phyloP scores from a whole-genome alignment of 163 green algal genomes.

The Scenedesmus sp. region DNA sequence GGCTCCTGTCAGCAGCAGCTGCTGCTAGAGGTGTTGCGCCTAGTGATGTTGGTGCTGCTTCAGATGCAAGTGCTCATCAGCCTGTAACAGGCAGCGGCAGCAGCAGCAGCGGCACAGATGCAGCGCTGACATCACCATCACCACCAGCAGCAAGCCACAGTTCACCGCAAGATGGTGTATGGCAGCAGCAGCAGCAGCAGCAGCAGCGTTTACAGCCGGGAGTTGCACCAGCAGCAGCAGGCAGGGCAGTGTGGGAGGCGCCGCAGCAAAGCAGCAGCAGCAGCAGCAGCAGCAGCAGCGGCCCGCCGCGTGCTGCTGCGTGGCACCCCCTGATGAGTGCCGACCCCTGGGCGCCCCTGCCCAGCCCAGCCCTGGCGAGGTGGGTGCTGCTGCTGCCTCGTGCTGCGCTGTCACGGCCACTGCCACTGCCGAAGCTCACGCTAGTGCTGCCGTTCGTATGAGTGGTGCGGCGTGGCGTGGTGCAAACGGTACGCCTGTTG shows the following conservation, averaged over 20 bases:
- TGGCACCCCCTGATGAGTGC: conserved; percentile 20
- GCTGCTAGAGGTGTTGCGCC: background rate
- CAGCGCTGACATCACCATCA: background rate
- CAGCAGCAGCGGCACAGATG: background rate
- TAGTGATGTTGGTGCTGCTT: background rate
- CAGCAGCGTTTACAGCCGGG: background rate
- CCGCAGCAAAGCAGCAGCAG: background rate
- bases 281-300: conserved; percentile 18
- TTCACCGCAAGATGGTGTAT: background rate
- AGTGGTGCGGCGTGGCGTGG: too few relatives aligned
- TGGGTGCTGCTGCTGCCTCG: conserved; percentile 1
- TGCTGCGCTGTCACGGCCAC: too few relatives aligned
- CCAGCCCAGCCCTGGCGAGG: conserved; percentile 18
- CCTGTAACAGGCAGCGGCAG: background rate
- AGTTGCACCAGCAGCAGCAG: background rate
- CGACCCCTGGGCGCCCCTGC: conserved; percentile 46
- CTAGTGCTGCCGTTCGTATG: too few relatives aligned
- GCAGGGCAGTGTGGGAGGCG: background rate
- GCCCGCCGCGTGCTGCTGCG: background rate
- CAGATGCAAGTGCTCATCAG: background rate
- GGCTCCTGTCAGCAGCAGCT: conserved; percentile 18
- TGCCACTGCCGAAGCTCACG: too few relatives aligned
- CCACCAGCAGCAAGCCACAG: background rate
- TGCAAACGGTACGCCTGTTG: too few relatives aligned
- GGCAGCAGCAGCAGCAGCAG: conserved; percentile 15